Conservation (phyloP, 192 early-diverging fungal species). For the Fimicolochytrium jonesii region DNA sequence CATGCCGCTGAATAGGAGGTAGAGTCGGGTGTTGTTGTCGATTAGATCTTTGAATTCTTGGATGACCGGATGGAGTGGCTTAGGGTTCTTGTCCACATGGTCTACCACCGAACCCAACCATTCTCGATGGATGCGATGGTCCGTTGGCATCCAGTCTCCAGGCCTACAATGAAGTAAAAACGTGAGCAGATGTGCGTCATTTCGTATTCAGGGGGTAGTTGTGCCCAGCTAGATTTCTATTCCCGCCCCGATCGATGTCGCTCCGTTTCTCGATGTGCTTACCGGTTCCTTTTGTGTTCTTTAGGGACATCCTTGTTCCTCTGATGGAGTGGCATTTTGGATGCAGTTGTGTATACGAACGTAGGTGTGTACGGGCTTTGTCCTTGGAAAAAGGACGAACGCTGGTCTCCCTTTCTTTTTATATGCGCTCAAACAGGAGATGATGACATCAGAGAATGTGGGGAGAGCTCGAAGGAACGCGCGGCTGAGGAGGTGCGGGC, state of each 20-base stretch:
- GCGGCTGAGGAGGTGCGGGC: too few relatives aligned
- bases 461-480: too few relatives aligned
- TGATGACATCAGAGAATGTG: background rate
- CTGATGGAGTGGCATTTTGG: background rate
- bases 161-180: background rate
- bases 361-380: background rate
- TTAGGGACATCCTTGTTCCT: background rate
- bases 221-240: background rate
- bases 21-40: slow-evolving; percentile 10
- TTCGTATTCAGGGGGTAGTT: background rate
- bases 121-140: slow-evolving; percentile 18
- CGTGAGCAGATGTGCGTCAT: background rate
- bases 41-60: slow-evolving; percentile 10
- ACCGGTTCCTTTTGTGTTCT: background rate
- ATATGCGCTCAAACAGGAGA: background rate
- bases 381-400: background rate
- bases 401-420: background rate
- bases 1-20: slow-evolving; percentile 18
- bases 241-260: background rate
- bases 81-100: slow-evolving; percentile 11
- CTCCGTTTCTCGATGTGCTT: background rate
- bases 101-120: slow-evolving; percentile 9
- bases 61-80: slow-evolving; percentile 6
- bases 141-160: slow-evolving; percentile 13
- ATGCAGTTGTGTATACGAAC: background rate